These are phyloP conservation scores for Exophiala viscosa DNA, from an alignment of 2,329 filamentous ascomycete genomes.

Conservation along the genomic window DNA sequence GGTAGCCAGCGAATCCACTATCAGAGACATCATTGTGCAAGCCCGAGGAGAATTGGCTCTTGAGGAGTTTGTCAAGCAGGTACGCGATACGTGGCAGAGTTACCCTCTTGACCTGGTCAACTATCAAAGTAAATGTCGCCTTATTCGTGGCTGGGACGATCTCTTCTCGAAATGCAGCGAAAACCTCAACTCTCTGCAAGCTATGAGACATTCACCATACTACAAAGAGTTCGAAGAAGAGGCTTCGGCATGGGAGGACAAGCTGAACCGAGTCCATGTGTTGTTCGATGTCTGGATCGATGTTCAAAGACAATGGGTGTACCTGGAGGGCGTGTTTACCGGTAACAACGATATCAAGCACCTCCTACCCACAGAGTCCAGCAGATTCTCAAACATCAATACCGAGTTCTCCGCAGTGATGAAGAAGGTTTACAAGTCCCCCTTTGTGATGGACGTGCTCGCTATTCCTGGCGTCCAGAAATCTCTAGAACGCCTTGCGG, in stretches of 20 bases:
- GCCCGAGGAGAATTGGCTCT: constrained; percentile 97
- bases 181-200: constrained; percentile 93
- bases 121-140: constrained; percentile 95
- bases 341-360: constrained; percentile 99
- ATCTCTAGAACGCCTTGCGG: constrained; percentile 90
- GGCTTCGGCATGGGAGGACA: constrained; percentile 94
- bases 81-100: constrained; percentile 93
- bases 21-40: constrained; percentile 90
- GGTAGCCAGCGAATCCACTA: constrained; percentile 76
- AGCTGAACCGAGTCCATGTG: constrained; percentile 93
- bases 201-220: constrained; percentile 98
- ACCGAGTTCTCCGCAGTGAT: constrained; percentile 98
- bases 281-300: constrained; percentile 99
- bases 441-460: constrained; percentile 91
- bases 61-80: constrained; percentile 94
- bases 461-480: constrained; percentile 95
- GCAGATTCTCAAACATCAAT: constrained; percentile 98
- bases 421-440: constrained; percentile 98
- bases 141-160: constrained; percentile 97
- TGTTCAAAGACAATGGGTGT: constrained; percentile 99
- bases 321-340: constrained; percentile 97
- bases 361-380: constrained; percentile 90
- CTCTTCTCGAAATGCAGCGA: constrained; percentile 98
- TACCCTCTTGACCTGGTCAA: constrained; percentile 92
- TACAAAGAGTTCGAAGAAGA: constrained; percentile 99